Base-by-base conservation (phyloP, 2,329 filamentous ascomycete genomes). In the Aureobasidium namibiae region DNA sequence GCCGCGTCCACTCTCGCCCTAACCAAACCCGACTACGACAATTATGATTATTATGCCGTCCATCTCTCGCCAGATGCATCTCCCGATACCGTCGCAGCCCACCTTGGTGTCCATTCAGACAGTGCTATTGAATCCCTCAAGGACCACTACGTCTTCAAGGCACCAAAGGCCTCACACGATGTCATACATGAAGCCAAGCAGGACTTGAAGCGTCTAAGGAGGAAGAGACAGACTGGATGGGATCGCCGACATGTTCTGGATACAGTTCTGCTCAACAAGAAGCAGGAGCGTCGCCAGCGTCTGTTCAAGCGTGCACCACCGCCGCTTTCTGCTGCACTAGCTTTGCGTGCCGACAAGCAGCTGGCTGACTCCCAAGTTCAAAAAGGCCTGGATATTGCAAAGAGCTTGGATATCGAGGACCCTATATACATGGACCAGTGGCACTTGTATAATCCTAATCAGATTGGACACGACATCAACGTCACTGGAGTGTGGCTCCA, bases 401-500 rank as follows among this genome's bases (percentile, higher is more conserved):
- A 79, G 53, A 76, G 79, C 2, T 78, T 99, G n/a, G 78, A 79
- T 14, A 97, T 99, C 64, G 73, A 78, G 33, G 94, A 99, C 68
- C 94, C 94, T 18, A 95, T 95, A 56, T 99, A 97, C 74, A 79
- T 82, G 42, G 88, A 95, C 60, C 94, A 99, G 74, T 99, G 94
- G 94, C 94, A 99, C 79, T 77, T 99, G 48, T 86, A 88, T 76
- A 99, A 99, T 70, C 80, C 88, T 0, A 71, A 88, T 6, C 85
- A 95, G 66, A 70, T 84, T 0, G 92, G 92, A 6, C 89, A 97
- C 73, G 94, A 99, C 71, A 82, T 99, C 68, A 99, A 99, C 68
- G 91, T 97, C n/a, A 95, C 91, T 0, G 90, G 86, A 13, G 81
- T 97, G 6, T 99, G 94, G 94, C 71, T 90, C 66, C 84, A 94